Evolutionary conservation across 306 rosid species (phyloP).

Genomic region (Coriaria nepalensis): DNA sequence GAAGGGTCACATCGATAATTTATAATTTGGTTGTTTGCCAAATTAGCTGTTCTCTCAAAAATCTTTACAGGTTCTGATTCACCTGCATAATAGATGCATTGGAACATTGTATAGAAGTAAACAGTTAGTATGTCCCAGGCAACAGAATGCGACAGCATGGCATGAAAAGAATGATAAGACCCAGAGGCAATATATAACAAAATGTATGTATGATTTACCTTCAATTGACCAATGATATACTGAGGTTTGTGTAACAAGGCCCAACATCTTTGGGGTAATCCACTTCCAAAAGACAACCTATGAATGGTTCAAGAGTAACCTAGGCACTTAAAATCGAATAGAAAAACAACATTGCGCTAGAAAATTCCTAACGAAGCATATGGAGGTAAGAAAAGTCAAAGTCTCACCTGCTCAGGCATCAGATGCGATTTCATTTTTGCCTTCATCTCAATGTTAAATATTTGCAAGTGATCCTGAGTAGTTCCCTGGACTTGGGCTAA

Average conservation of each 20-base stretch:
- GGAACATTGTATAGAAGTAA: constrained; percentile 14
- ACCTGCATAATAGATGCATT: constrained; percentile 32
- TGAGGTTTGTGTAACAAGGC: constrained; percentile 81
- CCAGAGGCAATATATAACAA: too few relatives aligned
- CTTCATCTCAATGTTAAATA: constrained; percentile 92
- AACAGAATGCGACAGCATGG: too few relatives aligned
- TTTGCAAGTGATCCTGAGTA: constrained; percentile 96
- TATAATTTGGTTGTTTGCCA: constrained; percentile 89
- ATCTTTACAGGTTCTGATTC: constrained; percentile 93
- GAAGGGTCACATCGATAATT: constrained; percentile 96
- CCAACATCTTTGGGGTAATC: constrained; percentile 86
- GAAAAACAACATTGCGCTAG: constrained; percentile 1
- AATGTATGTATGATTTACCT: constrained; percentile 28
- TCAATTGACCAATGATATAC: constrained; percentile 98
- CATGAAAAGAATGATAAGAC: too few relatives aligned
- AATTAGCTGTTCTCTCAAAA: constrained; percentile 90
- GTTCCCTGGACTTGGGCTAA: constrained; percentile 97
- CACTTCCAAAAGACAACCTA: constrained; percentile 98
- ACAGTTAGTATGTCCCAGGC: not conserved
- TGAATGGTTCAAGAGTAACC: constrained; percentile 8
- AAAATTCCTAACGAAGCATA: not conserved
- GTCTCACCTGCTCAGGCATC: constrained; percentile 94
- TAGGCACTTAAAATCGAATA: constrained; percentile 6
- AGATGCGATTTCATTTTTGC: constrained; percentile 84
- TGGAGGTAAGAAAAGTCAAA: constrained; percentile 2